Evolutionary conservation across 2,329 filamentous ascomycete genomes (phyloP), one percentile per base, ranked within the genome.

Genomic region (Microascus cirrosus): DNA sequence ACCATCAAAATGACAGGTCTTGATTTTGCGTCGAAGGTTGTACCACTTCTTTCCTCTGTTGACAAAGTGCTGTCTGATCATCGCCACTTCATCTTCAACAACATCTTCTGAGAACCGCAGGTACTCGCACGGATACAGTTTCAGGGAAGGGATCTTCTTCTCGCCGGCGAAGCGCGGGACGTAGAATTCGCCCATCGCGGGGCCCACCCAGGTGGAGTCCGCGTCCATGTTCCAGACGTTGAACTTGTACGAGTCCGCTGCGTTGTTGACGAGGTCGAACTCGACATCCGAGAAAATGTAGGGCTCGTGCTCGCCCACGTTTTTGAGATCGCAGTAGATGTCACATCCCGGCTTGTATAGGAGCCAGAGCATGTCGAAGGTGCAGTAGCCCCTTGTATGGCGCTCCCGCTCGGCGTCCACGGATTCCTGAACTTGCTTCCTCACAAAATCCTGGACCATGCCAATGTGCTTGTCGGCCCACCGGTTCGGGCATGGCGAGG

Each of bases 281-380:
- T n/a, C 60, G n/a, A 57, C 24, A 36, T 59, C 53, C 28, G 28
- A 32, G 28, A n/a, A 24, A 18, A 58, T 54, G 35, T 39, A 54
- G 2, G 61, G 61, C 2, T 61, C 57, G 35, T 60, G 56, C 13
- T 61, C 61, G 13, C 54, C 61, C 2, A 45, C 39, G 3, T 48
- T 12, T 6, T 13, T 2, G 12, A 7, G 1, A 36, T 62, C 62
- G 11, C 53, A 15, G 53, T 60, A 63, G 5, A 59, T 13, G 15
- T 63, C 62, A 0, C 12, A 15, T 0, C 62, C 62, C 0, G 62
- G 62, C 34, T 60, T 61, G 57, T 56, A 63, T 2, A 63, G 58
- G 2, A 63, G 59, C 62, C 62, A 63, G 7, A 63, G 59, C 60
- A 63, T 63, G 50, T 62, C 60, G 25, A 58, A 63, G 1, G 62